Base-by-base conservation (phyloP, 495 filamentous ascomycete species). In the Hypoxylon fragiforme region DNA sequence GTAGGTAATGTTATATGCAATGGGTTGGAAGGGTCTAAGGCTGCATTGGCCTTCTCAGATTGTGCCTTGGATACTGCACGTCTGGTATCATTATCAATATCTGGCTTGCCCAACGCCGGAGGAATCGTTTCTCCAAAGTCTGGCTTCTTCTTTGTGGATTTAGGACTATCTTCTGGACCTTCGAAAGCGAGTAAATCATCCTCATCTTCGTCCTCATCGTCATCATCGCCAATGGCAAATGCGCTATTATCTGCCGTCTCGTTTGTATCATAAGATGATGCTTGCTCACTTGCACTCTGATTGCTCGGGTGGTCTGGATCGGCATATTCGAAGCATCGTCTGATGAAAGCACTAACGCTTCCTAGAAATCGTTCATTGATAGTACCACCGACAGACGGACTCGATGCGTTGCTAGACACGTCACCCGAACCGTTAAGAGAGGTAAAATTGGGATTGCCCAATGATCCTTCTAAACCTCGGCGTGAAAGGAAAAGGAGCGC, bases 291-390 rank as follows among this genome's bases (percentile, higher is more conserved):
- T 19, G 60, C 54, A 26, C 68, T 72, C 50, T 82, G 77, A 44
- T 84, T 80, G 24, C 76, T 79, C 0, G 85, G 81, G 51, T 89
- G 86, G 64, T 95, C 92, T 7, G 94, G 95, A 67, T 98, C 94
- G 13, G 94, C 94, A 65, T 98, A 98, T 73, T 98, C 95, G 54
- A 98, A 97, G 70, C 94, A 98, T 31, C 94, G 82, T 44, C 91
- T 79, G 45, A 97, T 97, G 70, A 98, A 98, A 2, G 90, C 90
- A 60, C 90, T 95, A 48, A 97, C 89, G 60, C 92, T 95, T 31
- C 85, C 85, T 12, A 98, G 75, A 63, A 97, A 96, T 38, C 84
- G 80, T 63, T 97, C 94, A 55, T 91, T 87, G 4, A 74, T 54
- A 32, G 71, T 69, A 26, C 70, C 73, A 1, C 71, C 75, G 9